Evolutionary conservation across 2,329 filamentous ascomycete genomes (phyloP), one percentile per base, ranked within the genome.

Genomic region (Trichoderma lentiforme): DNA sequence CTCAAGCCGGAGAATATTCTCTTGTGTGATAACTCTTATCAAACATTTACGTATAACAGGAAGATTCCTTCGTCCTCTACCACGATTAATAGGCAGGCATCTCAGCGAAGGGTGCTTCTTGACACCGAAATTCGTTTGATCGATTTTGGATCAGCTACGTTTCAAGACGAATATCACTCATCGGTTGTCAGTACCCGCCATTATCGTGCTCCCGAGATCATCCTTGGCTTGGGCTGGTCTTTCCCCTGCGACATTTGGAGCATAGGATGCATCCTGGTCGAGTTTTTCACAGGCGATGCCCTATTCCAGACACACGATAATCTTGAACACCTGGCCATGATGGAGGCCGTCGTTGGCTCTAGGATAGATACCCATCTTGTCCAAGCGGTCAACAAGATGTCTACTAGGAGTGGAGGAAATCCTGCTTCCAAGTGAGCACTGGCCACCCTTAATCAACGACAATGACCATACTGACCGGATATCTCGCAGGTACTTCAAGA

Each of bases 161-260:
- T 92, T 78, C 89, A 92, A 77, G 90, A 92, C 73, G 90, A 92
- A 76, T 92, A 92, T 74, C 90, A 92, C 76, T 92, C 90, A 0
- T 91, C 90, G 0, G 90, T 92, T 4, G 90, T 92, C 30, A 91
- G 89, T 1, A 92, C 90, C 4, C 85, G 90, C 4, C 90, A 92
- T 76, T 92, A 92, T 76, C 86, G 90, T 58, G 90, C 90, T 0
- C 90, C 90, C 0, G 90, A 92, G 76, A 92, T 92, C 73, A 92
- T 92, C 61, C 84, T 92, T 24, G 90, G 90, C 1, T 83, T 92
- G 1, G 90, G 90, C 24, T 92, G 90, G 90, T 92, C 90, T 4
- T 92, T 87, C 74, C 90, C 90, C 2, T 92, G 90, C 73, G 90
- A 92, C 76, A 91, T 92, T 34, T 92, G 90, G 90, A 92, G 90